These are phyloP conservation scores for Juncus inflexus DNA, from an alignment of 176 grass and related monocot species.

Conservation along the genomic window DNA sequence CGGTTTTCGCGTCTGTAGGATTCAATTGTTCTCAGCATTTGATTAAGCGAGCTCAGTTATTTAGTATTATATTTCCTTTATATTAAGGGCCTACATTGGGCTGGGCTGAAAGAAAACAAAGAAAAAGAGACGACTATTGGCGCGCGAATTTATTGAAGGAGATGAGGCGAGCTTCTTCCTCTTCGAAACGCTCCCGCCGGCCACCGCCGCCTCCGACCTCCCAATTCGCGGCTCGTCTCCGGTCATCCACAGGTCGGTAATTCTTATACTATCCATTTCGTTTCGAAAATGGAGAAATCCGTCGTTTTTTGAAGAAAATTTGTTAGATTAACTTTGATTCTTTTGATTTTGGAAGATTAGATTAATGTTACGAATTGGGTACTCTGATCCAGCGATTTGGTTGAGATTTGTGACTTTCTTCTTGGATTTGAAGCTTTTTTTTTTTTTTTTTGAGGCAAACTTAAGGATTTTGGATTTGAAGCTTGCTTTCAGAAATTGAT, in stretches of 20 bases:
- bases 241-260: constrained; percentile 1
- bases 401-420: too few relatives aligned
- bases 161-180: constrained; percentile 10
- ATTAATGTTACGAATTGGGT: too few relatives aligned
- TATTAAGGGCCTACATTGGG: neutral
- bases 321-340: neutral
- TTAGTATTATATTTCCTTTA: too few relatives aligned
- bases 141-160: neutral
- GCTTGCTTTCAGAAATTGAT: too few relatives aligned
- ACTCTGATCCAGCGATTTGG: too few relatives aligned
- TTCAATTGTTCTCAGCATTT: too few relatives aligned
- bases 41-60: too few relatives aligned
- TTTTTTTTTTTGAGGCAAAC: too few relatives aligned
- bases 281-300: neutral
- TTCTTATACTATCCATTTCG: neutral
- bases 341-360: neutral
- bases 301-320: neutral
- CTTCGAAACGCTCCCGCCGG: constrained; percentile 16
- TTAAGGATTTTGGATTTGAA: too few relatives aligned
- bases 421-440: too few relatives aligned
- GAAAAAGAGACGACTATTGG: neutral
- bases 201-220: constrained; percentile 12
- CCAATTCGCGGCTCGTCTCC: constrained; percentile 14
- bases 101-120: neutral
- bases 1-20: too few relatives aligned